Evolutionary conservation across 768 basidiomycete genomes (phyloP).

Genomic region (Tulasnella sp.): DNA sequence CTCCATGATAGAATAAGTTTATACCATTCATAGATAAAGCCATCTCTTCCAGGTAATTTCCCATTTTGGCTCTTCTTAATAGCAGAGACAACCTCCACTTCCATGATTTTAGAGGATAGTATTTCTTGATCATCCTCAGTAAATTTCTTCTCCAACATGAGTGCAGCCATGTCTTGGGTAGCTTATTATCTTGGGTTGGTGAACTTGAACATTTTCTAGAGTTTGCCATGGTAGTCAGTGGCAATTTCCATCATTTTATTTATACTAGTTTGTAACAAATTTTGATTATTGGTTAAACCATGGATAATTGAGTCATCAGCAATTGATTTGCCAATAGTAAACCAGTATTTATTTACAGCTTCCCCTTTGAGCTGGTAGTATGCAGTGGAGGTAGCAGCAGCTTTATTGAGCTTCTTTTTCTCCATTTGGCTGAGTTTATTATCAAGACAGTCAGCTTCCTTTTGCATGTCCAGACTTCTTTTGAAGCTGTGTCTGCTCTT

Average conservation of each 20-base stretch:
- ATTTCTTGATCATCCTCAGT: not conserved
- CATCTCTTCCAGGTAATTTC: constrained; percentile 3
- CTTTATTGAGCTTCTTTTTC: not conserved
- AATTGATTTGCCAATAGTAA: not conserved
- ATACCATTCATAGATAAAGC: constrained; percentile 3
- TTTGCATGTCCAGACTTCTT: not conserved
- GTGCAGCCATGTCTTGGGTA: not conserved
- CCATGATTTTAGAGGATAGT: not conserved
- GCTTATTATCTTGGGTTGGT: not conserved
- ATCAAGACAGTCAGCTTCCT: not conserved
- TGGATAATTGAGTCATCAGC: not conserved
- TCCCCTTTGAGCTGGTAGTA: constrained; percentile 5
- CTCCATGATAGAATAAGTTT: not conserved
- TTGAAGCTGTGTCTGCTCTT: not conserved
- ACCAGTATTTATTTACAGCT: constrained; percentile 11
- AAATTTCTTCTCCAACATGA: not conserved
- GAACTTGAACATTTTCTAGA: not conserved
- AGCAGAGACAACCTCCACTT: not conserved
- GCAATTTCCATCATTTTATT: constrained; percentile 3
- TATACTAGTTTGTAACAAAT: not conserved
- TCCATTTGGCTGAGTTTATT: not conserved
- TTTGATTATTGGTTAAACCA: not conserved
- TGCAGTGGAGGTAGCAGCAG: not conserved
- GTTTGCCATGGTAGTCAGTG: not conserved
- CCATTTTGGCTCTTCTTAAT: not conserved